A percentile compares a stretch with the other conserved stretches of the same genome.
Conservation (phyloP, 805 yeast genomes). For the Wickerhamomyces hampshirensis region DNA sequence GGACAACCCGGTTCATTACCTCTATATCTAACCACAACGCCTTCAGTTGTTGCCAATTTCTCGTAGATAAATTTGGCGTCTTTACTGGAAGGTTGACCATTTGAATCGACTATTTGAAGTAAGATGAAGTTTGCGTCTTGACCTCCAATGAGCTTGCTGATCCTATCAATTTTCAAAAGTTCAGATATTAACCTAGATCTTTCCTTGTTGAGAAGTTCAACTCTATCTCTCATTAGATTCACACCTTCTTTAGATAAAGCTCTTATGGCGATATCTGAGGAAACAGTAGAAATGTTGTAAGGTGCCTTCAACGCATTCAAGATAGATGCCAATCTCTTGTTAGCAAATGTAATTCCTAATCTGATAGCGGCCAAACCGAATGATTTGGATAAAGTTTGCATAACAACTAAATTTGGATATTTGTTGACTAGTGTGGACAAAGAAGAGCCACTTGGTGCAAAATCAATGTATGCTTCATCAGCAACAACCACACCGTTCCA, state of each 20-base stretch:
- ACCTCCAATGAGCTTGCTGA: constrained; percentile 79
- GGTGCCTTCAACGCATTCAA: constrained; percentile 94
- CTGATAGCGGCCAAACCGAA: constrained; percentile 96
- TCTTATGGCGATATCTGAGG: constrained; percentile 70
- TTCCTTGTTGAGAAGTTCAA: constrained; percentile 47
- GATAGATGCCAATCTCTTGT: constrained; percentile 53
- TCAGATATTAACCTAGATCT: constrained; percentile 48
- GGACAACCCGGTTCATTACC: constrained; percentile 86
- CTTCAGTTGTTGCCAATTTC: constrained; percentile 62
- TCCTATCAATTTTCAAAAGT: constrained; percentile 51
- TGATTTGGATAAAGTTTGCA: constrained; percentile 91
- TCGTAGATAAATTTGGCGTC: constrained; percentile 65
- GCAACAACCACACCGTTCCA: constrained; percentile 80
- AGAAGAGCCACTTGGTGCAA: constrained; percentile 63
- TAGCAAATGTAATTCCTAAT: constrained; percentile 74
- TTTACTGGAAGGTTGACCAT: constrained; percentile 61
- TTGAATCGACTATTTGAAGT: constrained; percentile 58
- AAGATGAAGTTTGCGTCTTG: constrained; percentile 82
- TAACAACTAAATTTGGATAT: constrained; percentile 76
- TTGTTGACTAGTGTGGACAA: constrained; percentile 73
- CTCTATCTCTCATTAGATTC: constrained; percentile 50
- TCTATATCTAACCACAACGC: constrained; percentile 85
- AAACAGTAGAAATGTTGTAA: constrained; percentile 80
- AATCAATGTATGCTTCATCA: constrained; percentile 96
- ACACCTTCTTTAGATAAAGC: constrained; percentile 63